Evolutionary conservation across 352 stramenopile species (phyloP), one percentile per base, ranked within the genome.

Genomic region (Globisporangium cystogenes): DNA sequence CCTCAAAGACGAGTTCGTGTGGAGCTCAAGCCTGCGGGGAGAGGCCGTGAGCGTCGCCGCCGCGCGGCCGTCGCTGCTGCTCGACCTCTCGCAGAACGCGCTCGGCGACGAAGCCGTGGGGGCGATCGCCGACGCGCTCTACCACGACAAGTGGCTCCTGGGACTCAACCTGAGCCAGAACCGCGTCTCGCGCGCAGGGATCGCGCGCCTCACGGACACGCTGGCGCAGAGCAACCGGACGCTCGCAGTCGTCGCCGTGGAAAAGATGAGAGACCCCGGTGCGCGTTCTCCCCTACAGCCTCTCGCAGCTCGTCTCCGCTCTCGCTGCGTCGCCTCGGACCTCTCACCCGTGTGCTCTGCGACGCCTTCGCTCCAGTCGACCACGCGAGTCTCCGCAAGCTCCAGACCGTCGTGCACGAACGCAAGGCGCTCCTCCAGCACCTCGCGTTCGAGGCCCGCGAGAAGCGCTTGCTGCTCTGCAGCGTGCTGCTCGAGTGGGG

Each of bases 91-190:
- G 5, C 53, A 67, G 5, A 87, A 87, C 33, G 46, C 59, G 1
- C 51, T 87, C 7, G 68, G 74, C 5, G 76, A 85, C 40, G 54
- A 65, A 8, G 52, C 59, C 5, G 58, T 64, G 12, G 63, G 76
- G 54, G 49, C 60, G 15, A 60, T 86, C n/a, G 71, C 58, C 40
- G 64, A 72, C 27, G 65, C 68, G n/a, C 76, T 87, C 24, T 78
- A 68, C 42, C 74, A 82, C 53, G 74, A 87, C 60, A 87, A 86
- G 51, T 87, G 76, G 76, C 24, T 86, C 8, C 48, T 87, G 5
- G 74, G 74, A 5, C 40, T 85, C 21, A 83, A 82, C 27, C 47
- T 87, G 20, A 70, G 56, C 27, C 51, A 59, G 12, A 87, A 87
- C 21, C 27, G 50, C 2, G n/a, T 85, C 21, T 69, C 74, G 29